phyloP scores from a whole-genome alignment of 2,329 filamentous ascomycete species.

The Cryphonectria parasitica region DNA sequence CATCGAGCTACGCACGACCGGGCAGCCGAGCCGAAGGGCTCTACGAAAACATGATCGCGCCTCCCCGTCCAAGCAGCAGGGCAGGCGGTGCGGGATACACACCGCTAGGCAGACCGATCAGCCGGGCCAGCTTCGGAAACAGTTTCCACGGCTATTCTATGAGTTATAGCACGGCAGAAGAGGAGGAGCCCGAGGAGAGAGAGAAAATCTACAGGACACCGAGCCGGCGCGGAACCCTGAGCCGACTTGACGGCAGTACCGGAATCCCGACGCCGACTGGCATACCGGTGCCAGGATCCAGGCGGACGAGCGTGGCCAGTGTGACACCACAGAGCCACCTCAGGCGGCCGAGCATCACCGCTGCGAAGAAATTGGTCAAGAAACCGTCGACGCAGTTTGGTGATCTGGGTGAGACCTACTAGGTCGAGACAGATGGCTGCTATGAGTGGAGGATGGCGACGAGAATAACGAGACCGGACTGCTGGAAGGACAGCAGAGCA shows the following conservation, averaged over 20 bases:
- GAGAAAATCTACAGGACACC: slow-evolving; percentile 51
- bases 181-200: slow-evolving; percentile 40
- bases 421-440: slow-evolving; percentile 29
- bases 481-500: not conserved
- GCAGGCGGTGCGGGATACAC: slow-evolving; percentile 61
- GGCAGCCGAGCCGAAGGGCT: slow-evolving; percentile 53
- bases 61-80: slow-evolving; percentile 66
- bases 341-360: slow-evolving; percentile 22
- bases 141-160: slow-evolving; percentile 63
- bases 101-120: slow-evolving; percentile 65
- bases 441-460: not conserved
- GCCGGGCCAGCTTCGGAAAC: slow-evolving; percentile 70
- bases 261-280: slow-evolving; percentile 49
- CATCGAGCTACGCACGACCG: slow-evolving; percentile 58
- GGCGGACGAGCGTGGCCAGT: slow-evolving; percentile 47
- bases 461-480: not conserved
- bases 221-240: slow-evolving; percentile 59
- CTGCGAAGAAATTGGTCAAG: slow-evolving; percentile 18
- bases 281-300: slow-evolving; percentile 50
- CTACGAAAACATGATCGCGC: slow-evolving; percentile 46
- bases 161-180: slow-evolving; percentile 58
- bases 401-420: slow-evolving; percentile 61
- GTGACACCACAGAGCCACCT: slow-evolving; percentile 8
- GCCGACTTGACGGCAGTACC: slow-evolving; percentile 48
- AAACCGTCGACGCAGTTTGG: slow-evolving; percentile 29